These are phyloP conservation scores for Picea glauca DNA, from an alignment of 75 land plant genomes.

Conservation along the genomic window DNA sequence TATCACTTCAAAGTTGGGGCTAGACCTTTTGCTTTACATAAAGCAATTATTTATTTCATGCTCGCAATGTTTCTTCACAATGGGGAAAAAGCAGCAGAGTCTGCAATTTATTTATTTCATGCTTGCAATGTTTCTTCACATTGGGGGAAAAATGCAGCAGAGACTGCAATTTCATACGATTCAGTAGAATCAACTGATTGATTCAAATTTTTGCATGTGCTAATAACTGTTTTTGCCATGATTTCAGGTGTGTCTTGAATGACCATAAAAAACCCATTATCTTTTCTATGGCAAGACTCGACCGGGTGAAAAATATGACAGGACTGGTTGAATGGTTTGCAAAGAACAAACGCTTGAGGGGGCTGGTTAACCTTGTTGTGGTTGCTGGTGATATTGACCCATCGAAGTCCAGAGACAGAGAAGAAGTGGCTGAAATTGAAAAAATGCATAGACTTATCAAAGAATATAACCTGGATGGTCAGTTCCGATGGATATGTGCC, in stretches of 20 bases:
- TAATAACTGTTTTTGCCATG: background rate
- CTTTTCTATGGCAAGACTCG: conserved; percentile 76
- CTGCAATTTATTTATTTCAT: too few relatives aligned
- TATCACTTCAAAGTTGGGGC: too few relatives aligned
- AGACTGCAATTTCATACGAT: too few relatives aligned
- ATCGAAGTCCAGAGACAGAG: conserved; percentile 52
- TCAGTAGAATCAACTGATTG: too few relatives aligned
- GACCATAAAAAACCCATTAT: conserved; percentile 63
- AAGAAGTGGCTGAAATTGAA: conserved; percentile 59
- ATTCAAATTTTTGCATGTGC: too few relatives aligned
- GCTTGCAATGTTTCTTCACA: too few relatives aligned
- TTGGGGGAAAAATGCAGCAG: too few relatives aligned
- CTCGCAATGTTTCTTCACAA: too few relatives aligned
- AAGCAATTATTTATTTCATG: too few relatives aligned
- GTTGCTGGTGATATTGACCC: conserved; percentile 53
- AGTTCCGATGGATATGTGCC: conserved; percentile 54
- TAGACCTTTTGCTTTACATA: too few relatives aligned
- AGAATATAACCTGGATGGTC: conserved; percentile 48
- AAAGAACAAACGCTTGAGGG: conserved; percentile 37
- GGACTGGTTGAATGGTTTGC: conserved; percentile 67
- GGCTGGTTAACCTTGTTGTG: conserved; percentile 59
- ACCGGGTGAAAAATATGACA: conserved; percentile 63
- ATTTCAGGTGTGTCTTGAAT: conserved; percentile 39
- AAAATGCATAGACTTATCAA: conserved; percentile 60
- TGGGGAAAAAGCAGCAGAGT: too few relatives aligned